Conservation (phyloP, 2,329 filamentous ascomycete species). For the Colletotrichum gigasporum region DNA sequence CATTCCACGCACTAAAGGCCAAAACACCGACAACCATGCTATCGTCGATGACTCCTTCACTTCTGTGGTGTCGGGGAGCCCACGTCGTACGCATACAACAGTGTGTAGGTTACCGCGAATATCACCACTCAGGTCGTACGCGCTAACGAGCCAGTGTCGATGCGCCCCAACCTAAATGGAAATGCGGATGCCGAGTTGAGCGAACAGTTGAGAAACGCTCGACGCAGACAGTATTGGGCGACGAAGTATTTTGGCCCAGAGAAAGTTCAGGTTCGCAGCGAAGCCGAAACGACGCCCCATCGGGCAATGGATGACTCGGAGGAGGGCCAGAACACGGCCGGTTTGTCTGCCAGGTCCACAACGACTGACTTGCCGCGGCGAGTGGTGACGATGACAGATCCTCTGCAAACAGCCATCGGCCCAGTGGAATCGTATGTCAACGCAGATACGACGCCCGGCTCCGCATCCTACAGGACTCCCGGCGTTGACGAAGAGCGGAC, state of each 20-base stretch:
- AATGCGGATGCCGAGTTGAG: constrained; percentile 27
- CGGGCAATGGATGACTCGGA: background rate
- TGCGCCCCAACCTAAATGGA: constrained; percentile 11
- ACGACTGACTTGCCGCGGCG: background rate
- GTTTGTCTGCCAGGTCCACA: background rate
- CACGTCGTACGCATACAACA: constrained; percentile 7
- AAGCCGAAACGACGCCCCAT: background rate
- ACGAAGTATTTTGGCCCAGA: constrained; percentile 15
- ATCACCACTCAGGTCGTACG: too few relatives aligned
- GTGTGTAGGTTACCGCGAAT: background rate
- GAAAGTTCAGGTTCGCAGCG: constrained; percentile 9
- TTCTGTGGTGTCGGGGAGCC: background rate
- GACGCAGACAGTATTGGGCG: background rate
- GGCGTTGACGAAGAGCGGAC: background rate
- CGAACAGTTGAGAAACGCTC: constrained; percentile 9
- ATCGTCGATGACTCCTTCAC: background rate
- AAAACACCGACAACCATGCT: background rate
- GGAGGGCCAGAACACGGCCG: background rate
- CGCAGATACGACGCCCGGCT: too few relatives aligned
- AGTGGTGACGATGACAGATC: background rate
- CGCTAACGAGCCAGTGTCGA: constrained; percentile 18
- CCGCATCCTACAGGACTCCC: too few relatives aligned
- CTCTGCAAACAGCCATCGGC: too few relatives aligned
- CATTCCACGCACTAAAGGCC: background rate
- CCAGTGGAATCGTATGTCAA: too few relatives aligned